phyloP scores from a whole-genome alignment of 331 rosid species.

The Telfairia occidentalis region DNA sequence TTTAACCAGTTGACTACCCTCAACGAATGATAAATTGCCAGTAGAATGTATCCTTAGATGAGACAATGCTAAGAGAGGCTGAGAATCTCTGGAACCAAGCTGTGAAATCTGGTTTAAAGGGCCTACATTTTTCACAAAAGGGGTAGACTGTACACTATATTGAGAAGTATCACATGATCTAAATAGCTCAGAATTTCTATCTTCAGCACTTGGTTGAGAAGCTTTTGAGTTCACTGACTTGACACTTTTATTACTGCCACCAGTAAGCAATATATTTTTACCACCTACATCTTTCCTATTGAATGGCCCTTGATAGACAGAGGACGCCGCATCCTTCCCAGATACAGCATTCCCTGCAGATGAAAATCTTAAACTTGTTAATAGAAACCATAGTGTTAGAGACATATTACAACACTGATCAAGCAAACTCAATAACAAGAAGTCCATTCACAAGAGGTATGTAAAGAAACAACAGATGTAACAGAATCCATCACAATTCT shows the following conservation, averaged over 20 bases:
- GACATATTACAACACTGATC: not conserved
- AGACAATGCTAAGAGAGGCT: conserved; percentile 16
- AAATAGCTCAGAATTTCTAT: conserved; percentile 34
- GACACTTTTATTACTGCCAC: conserved; percentile 30
- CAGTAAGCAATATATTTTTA: conserved; percentile 28
- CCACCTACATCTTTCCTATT: conserved; percentile 37
- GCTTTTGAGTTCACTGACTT: conserved; percentile 25
- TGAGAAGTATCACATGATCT: conserved; percentile 34
- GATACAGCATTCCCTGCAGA: conserved; percentile 5
- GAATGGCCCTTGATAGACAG: conserved; percentile 37
- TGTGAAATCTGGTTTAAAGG: conserved; percentile 29
- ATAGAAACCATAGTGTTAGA: not conserved
- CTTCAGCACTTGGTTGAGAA: conserved; percentile 27
- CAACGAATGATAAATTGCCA: conserved; percentile 35
- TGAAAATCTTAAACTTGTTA: not conserved
- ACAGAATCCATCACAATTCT: not conserved
- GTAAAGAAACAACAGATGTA: not conserved
- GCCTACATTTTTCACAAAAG: conserved; percentile 31
- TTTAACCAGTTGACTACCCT: conserved; percentile 41
- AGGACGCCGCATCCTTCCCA: conserved; percentile 27
- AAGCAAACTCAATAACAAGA: not conserved
- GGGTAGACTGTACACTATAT: conserved; percentile 28
- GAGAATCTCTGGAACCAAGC: conserved; percentile 33
- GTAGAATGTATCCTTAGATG: conserved; percentile 33
- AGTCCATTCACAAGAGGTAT: not conserved